These are phyloP conservation scores for Mycena pura DNA, from an alignment of 768 basidiomycete species.

Conservation along the genomic window DNA sequence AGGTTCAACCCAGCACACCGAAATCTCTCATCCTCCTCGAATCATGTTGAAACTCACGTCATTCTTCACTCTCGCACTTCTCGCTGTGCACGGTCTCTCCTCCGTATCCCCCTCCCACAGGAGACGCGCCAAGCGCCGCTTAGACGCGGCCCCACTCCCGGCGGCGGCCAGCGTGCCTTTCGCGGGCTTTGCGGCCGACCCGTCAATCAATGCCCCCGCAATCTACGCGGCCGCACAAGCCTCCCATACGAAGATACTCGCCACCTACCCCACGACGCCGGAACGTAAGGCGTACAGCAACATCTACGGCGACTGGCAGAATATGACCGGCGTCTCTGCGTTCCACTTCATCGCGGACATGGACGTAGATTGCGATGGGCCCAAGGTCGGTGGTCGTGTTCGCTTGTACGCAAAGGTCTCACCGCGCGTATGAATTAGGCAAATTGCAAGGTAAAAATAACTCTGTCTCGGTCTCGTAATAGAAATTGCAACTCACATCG, in stretches of 20 bases:
- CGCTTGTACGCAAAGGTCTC: background rate
- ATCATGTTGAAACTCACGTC: constrained; percentile 4
- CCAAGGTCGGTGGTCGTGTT: constrained; percentile 18
- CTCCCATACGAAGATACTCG: constrained; percentile 21
- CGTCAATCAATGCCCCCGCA: constrained; percentile 25
- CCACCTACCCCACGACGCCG: constrained; percentile 18
- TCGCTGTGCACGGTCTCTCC: background rate
- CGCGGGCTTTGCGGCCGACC: constrained; percentile 26
- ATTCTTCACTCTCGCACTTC: background rate
- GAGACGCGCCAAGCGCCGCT: background rate
- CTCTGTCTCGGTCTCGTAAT: background rate
- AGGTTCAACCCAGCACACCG: no score
- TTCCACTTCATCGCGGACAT: constrained; percentile 34
- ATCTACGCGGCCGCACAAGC: constrained; percentile 29
- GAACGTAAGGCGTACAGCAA: constrained; percentile 10
- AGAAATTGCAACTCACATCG: background rate
- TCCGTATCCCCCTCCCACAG: background rate
- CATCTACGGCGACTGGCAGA: constrained; percentile 30
- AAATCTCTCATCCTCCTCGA: background rate
- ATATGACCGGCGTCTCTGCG: constrained; percentile 22
- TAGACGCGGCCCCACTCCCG: background rate
- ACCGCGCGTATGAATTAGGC: constrained; percentile 5
- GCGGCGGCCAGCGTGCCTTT: background rate
- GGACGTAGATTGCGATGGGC: constrained; percentile 36
- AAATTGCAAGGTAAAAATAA: constrained; percentile 19